phyloP scores from a whole-genome alignment of 352 stramenopile genomes.

The Pythium inflatum region DNA sequence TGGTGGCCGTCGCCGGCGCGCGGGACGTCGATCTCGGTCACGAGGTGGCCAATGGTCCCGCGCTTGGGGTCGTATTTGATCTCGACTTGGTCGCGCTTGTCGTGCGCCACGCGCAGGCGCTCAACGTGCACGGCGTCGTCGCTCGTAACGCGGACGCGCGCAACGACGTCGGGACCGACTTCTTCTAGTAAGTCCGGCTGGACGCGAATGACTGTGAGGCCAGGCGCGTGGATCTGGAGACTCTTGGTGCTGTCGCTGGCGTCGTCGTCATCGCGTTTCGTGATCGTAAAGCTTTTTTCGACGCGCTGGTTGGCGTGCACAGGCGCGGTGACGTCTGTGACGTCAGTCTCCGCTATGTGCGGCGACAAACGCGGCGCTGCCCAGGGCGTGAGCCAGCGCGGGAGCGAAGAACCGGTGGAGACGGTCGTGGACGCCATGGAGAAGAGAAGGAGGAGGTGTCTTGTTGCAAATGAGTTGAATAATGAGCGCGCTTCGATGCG shows the following conservation, averaged over 20 bases:
- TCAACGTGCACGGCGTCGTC: not conserved
- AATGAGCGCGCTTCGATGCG: too few relatives aligned
- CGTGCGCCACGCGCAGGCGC: not conserved
- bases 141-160: constrained; percentile 13
- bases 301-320: too few relatives aligned
- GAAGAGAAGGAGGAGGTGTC: too few relatives aligned
- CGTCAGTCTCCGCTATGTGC: too few relatives aligned
- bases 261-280: not conserved
- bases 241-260: too few relatives aligned
- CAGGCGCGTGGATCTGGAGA: not conserved
- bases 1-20: not conserved
- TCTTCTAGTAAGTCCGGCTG: not conserved
- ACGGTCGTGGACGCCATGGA: too few relatives aligned
- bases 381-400: too few relatives aligned
- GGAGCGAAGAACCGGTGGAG: too few relatives aligned
- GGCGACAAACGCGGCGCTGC: too few relatives aligned
- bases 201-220: constrained; percentile 14
- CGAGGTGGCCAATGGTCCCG: constrained; percentile 1
- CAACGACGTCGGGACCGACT: not conserved
- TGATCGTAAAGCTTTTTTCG: too few relatives aligned
- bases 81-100: not conserved
- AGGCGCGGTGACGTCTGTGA: too few relatives aligned
- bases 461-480: too few relatives aligned
- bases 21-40: constrained; percentile 19
- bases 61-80: not conserved